Evolutionary conservation across 345 rosid genomes (phyloP).

Genomic region (Mercurialis annua): DNA sequence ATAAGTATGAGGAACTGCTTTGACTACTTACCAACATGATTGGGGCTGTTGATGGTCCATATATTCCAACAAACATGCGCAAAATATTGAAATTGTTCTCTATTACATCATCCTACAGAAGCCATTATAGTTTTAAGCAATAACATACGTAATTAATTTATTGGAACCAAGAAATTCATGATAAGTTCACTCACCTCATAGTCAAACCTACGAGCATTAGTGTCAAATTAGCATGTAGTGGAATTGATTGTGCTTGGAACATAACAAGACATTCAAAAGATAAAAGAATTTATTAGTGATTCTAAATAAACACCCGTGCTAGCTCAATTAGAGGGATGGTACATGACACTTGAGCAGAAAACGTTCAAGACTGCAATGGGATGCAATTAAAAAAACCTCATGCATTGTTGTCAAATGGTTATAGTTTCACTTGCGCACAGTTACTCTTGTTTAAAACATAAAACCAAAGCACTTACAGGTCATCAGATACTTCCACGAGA

Average conservation of each 20-base stretch:
- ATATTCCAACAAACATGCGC: slow-evolving; percentile 77
- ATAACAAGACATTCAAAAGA: slow-evolving; percentile 8
- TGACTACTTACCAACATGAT: slow-evolving; percentile 54
- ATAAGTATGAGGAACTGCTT: background rate
- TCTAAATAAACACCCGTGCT: background rate
- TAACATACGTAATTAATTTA: slow-evolving; percentile 9
- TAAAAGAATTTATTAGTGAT: slow-evolving; percentile 23
- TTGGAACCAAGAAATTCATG: background rate
- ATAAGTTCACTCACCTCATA: slow-evolving; percentile 56
- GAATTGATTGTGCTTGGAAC: slow-evolving; percentile 28
- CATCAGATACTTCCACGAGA: slow-evolving; percentile 86
- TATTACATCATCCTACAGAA: slow-evolving; percentile 68
- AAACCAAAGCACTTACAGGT: slow-evolving; percentile 46
- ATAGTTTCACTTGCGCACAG: background rate
- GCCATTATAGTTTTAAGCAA: slow-evolving; percentile 11
- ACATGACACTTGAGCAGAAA: background rate
- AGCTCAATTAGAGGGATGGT: background rate
- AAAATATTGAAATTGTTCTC: slow-evolving; percentile 76
- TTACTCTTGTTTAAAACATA: background rate
- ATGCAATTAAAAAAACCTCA: background rate
- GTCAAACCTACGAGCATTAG: slow-evolving; percentile 55
- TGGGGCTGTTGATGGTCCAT: slow-evolving; percentile 68
- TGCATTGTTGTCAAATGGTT: background rate
- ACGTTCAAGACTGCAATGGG: background rate
- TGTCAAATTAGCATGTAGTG: slow-evolving; percentile 13